Base-by-base conservation (phyloP, 2,329 filamentous ascomycete species). In the Apiospora sp. region DNA sequence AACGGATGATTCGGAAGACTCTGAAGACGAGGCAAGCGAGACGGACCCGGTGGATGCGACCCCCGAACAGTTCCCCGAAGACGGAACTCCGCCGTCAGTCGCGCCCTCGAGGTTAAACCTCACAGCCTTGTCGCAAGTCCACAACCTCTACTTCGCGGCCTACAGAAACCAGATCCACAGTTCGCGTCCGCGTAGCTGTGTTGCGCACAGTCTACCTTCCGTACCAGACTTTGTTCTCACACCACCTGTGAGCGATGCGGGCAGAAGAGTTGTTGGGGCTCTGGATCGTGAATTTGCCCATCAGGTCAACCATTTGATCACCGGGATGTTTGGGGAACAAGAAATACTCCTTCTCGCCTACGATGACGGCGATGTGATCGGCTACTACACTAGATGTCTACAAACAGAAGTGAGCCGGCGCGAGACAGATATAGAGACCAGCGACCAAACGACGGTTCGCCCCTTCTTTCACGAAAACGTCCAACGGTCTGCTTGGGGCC, bases 401-500 rank as follows among this genome's bases (percentile, higher is more conserved):
- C 78, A 81, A 49, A 73, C 74, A 5, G 76, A 77, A n/a, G 72
- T 81, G 27, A 24, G 68, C n/a, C 73, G 71, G 34, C 72, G 72
- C 10, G 77, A 78, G 72, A 34, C 64, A 74, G 30, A 64, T 64
- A n/a, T 4, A 22, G 30, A 64, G 19, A 64, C n/a, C 34, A 64
- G 12, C 30, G 19, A 64, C 19, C 58, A 64, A 12, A n/a, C 22
- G 22, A n/a, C 22, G 22, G 34, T 74, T 41, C 54, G 77, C 78
- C 72, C 79, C 80, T 93, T 97, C 78, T 93, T 98, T 72, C 89
- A 91, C 73, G 89, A 93, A 49, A 95, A 93, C 79, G 94, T 98
- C 2, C 89, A 90, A 1, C 84, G 83, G 34, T 96, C 94, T 73
- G 96, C 95, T 2, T 99, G 96, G 96, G 96, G 96, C 0, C 83